Percentiles rank a stretch among this genome's conserved stretches.
These are phyloP conservation scores for Ceratopteris richardii DNA, from an alignment of 75 land plant genomes.

Conservation along the genomic window DNA sequence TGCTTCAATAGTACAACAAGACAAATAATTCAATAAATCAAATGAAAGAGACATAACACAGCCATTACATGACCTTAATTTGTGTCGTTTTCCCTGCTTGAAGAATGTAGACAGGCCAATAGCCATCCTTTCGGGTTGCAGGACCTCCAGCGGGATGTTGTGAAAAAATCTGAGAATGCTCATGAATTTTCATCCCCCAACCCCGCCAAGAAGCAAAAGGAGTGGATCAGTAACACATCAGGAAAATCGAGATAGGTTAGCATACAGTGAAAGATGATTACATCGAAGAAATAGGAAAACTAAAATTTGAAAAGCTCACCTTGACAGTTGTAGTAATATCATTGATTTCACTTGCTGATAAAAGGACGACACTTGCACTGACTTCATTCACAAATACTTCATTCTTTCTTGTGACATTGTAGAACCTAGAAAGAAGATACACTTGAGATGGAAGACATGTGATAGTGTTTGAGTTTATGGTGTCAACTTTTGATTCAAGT, in stretches of 20 bases:
- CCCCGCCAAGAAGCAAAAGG: too few relatives aligned
- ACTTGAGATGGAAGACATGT: too few relatives aligned
- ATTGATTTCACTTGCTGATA: conserved; percentile 20
- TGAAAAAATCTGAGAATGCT: conserved; percentile 17
- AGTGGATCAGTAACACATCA: too few relatives aligned
- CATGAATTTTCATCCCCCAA: too few relatives aligned
- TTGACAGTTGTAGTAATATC: conserved; percentile 17
- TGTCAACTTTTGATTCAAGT: too few relatives aligned
- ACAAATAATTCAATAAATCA: too few relatives aligned
- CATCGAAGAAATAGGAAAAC: too few relatives aligned
- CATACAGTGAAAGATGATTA: too few relatives aligned
- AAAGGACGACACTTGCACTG: conserved; percentile 17
- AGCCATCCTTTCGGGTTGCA: conserved; percentile 28
- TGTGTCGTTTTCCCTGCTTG: conserved; percentile 35
- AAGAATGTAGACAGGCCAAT: conserved; percentile 40
- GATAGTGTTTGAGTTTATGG: too few relatives aligned
- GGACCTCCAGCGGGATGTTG: conserved; percentile 38
- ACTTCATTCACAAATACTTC: conserved; percentile 37
- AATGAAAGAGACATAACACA: too few relatives aligned
- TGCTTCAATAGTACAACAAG: too few relatives aligned
- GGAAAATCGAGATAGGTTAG: too few relatives aligned
- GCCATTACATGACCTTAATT: conserved; percentile 38
- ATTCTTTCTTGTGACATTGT: conserved; percentile 25
- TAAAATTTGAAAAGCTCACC: conserved; percentile 14
- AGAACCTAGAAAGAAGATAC: conserved; percentile 16